A percentile compares a stretch with the other conserved stretches of the same genome.
phyloP scores from a whole-genome alignment of 805 yeast species.

The Clavispora vitiphila region DNA sequence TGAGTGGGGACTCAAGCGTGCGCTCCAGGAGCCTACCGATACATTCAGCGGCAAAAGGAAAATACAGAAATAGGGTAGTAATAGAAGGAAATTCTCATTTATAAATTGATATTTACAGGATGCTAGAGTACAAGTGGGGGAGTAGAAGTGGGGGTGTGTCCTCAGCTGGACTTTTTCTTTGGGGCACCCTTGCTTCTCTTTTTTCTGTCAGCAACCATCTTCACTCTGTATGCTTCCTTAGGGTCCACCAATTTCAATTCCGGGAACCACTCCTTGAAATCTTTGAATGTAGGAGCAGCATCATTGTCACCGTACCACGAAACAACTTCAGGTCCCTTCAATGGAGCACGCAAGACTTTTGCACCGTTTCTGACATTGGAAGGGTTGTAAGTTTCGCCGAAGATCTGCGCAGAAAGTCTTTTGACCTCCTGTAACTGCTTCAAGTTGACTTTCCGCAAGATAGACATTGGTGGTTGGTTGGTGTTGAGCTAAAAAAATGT shows the following conservation, averaged over 20 bases:
- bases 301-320: conserved; percentile 68
- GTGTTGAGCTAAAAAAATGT: background rate
- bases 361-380: conserved; percentile 62
- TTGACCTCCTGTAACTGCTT: conserved; percentile 45
- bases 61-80: background rate
- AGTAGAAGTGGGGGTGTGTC: background rate
- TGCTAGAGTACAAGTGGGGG: background rate
- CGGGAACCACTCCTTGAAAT: conserved; percentile 51
- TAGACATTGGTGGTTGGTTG: background rate
- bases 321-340: conserved; percentile 68
- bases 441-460: conserved; percentile 1
- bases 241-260: conserved; percentile 55
- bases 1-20: conserved; percentile 6
- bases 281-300: conserved; percentile 58
- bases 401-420: conserved; percentile 59
- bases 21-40: conserved; percentile 9
- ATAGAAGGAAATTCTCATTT: background rate
- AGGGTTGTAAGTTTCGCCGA: conserved; percentile 71
- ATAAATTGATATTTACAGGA: background rate
- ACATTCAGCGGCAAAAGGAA: conserved; percentile 9
- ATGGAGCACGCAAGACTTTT: conserved; percentile 59
- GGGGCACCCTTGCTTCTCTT: conserved; percentile 91
- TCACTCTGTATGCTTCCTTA: conserved; percentile 64
- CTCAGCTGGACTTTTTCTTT: conserved; percentile 47
- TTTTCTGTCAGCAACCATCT: conserved; percentile 59